Conservation (phyloP, 75 land plant genomes). For the Selaginella tamariscina region DNA sequence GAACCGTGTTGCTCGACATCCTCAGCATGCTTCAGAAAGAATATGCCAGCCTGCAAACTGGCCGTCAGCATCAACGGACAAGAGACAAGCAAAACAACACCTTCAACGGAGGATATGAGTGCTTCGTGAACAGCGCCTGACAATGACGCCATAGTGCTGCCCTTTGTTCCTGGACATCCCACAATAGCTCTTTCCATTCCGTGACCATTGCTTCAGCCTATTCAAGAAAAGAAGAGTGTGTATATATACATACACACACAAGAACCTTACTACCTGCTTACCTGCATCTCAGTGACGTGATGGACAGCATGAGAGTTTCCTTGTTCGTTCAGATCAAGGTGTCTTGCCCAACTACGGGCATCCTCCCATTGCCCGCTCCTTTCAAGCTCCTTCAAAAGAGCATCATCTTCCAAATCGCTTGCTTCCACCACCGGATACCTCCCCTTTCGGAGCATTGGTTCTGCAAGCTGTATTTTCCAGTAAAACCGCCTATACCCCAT, state of each 20-base stretch:
- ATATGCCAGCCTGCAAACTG: constrained; percentile 63
- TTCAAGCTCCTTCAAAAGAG: constrained; percentile 60
- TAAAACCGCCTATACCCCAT: constrained; percentile 48
- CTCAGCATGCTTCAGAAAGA: constrained; percentile 95
- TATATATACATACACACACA: not conserved
- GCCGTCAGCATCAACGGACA: not conserved
- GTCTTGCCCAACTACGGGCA: constrained; percentile 90
- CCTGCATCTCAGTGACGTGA: constrained; percentile 96
- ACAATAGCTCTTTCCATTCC: constrained; percentile 96
- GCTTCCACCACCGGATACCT: constrained; percentile 32
- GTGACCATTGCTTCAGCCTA: constrained; percentile 96
- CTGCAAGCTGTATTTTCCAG: constrained; percentile 91
- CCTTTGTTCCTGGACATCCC: constrained; percentile 98
- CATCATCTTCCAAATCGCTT: constrained; percentile 54
- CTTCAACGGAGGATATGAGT: constrained; percentile 75
- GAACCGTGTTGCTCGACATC: constrained; percentile 73
- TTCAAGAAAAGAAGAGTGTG: too few species aligned
- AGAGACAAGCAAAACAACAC: constrained; percentile 21
- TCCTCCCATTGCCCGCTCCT: constrained; percentile 83
- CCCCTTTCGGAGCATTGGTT: constrained; percentile 56
- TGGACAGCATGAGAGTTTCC: constrained; percentile 56
- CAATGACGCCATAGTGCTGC: constrained; percentile 91
- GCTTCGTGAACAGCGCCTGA: constrained; percentile 62
- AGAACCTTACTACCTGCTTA: constrained; percentile 10
- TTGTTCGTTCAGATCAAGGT: constrained; percentile 57